Evolutionary conservation across 306 rosid species (phyloP).

Genomic region (Biancaea sappan): DNA sequence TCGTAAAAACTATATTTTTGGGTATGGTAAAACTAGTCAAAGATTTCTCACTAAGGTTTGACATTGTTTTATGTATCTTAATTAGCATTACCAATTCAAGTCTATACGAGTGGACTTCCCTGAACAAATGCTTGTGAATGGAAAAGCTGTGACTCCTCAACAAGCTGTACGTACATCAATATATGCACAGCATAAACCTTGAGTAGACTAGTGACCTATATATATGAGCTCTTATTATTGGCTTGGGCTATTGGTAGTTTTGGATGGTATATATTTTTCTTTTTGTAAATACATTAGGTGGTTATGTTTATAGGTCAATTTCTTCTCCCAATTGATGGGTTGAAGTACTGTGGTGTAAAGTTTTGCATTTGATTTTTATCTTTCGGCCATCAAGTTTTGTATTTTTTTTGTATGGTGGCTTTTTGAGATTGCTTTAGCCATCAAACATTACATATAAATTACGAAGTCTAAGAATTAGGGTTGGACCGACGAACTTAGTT

Average conservation of each 20-base stretch:
- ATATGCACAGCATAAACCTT: constrained; percentile 81
- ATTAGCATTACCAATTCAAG: constrained; percentile 75
- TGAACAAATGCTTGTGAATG: constrained; percentile 86
- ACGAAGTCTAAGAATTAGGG: too few relatives aligned
- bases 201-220: constrained; percentile 29
- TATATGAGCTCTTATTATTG: constrained; percentile 24
- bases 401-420: neutral
- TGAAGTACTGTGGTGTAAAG: constrained; percentile 16
- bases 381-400: neutral
- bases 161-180: constrained; percentile 70
- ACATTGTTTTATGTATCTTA: constrained; percentile 12
- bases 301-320: constrained; percentile 35
- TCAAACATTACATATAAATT: too few relatives aligned
- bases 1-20: too few relatives aligned
- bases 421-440: neutral
- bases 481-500: too few relatives aligned
- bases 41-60: constrained; percentile 24
- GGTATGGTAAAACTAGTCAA: neutral
- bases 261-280: constrained; percentile 30
- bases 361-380: constrained; percentile 23
- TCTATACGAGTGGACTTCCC: constrained; percentile 85
- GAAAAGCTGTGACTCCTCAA: constrained; percentile 66
- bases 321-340: constrained; percentile 32
- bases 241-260: constrained; percentile 13
- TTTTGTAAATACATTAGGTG: constrained; percentile 35